A percentile compares a stretch with the other conserved stretches of the same genome.
These are phyloP conservation scores for Globisporangium camurandrum DNA, from an alignment of 352 stramenopile genomes.

Conservation along the genomic window DNA sequence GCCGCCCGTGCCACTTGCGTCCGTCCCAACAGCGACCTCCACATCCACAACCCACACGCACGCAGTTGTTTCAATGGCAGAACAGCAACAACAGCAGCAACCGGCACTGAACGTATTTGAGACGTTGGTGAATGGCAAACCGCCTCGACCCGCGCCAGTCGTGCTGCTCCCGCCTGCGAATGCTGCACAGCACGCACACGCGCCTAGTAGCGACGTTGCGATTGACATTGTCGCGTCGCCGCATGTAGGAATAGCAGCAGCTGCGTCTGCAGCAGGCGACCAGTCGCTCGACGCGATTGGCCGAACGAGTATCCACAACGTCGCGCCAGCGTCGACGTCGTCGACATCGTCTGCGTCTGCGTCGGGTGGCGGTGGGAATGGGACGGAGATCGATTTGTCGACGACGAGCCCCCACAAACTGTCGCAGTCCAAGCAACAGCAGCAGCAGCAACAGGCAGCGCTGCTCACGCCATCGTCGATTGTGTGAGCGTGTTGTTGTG, in stretches of 20 bases:
- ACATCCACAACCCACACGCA: not conserved
- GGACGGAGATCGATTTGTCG: conserved; percentile 21
- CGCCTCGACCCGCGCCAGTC: conserved; percentile 25
- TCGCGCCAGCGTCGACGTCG: conserved; percentile 24
- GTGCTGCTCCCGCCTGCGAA: conserved; percentile 23
- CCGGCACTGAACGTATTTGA: conserved; percentile 6
- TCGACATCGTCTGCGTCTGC: not conserved
- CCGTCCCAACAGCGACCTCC: too few relatives aligned
- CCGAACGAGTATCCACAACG: conserved; percentile 39
- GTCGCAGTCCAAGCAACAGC: conserved; percentile 38
- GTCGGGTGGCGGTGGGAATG: conserved; percentile 1
- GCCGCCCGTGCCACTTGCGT: not conserved
- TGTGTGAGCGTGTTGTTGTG: too few relatives aligned
- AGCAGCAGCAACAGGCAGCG: too few relatives aligned
- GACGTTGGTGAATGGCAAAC: conserved; percentile 8
- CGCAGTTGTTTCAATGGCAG: conserved; percentile 11
- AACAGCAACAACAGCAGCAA: too few relatives aligned
- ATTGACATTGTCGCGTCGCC: conserved; percentile 32
- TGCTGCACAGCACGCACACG: not conserved
- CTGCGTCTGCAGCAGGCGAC: not conserved
- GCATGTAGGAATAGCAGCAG: conserved; percentile 1
- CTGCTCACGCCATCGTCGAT: conserved; percentile 45
- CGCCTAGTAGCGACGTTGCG: conserved; percentile 13
- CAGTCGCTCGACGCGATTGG: conserved; percentile 28
- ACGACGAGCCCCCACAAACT: conserved; percentile 32